These are phyloP conservation scores for Saccharomycopsis sp. DNA, from an alignment of 805 yeast genomes.

Conservation along the genomic window DNA sequence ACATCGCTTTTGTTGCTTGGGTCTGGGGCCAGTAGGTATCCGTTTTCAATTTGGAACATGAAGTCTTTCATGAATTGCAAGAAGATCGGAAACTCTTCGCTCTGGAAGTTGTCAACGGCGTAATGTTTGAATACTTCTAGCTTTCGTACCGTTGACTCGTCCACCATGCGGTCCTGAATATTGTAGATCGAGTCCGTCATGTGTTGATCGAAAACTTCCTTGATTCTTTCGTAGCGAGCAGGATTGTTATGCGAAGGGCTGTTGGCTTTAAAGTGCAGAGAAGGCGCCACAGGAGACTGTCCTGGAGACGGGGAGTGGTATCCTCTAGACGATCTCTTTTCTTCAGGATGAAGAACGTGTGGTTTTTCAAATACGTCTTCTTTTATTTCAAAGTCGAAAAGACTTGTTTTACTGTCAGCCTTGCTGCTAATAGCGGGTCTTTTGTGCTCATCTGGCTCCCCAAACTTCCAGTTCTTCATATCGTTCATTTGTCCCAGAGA, in stretches of 20 bases:
- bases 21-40: neutral
- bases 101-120: neutral
- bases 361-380: neutral
- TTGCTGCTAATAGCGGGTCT: too few species aligned
- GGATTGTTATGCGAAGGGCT: neutral
- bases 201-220: neutral
- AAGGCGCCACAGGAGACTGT: neutral
- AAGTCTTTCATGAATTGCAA: neutral
- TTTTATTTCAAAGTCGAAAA: slow-evolving; percentile 17
- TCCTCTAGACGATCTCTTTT: neutral
- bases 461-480: neutral
- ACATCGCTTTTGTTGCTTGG: neutral
- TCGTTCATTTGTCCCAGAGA: neutral
- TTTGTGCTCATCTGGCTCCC: neutral
- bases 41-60: neutral
- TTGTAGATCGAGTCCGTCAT: slow-evolving; percentile 1
- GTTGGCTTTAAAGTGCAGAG: neutral
- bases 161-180: neutral
- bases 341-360: neutral
- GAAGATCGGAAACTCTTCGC: neutral
- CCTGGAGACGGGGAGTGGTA: neutral
- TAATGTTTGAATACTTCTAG: neutral
- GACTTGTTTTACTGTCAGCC: slow-evolving; percentile 11
- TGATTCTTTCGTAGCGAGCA: neutral
- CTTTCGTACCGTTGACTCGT: neutral